Evolutionary conservation across 75 land plant genomes (phyloP).

Genomic region (Pseudotsuga menziesii): DNA sequence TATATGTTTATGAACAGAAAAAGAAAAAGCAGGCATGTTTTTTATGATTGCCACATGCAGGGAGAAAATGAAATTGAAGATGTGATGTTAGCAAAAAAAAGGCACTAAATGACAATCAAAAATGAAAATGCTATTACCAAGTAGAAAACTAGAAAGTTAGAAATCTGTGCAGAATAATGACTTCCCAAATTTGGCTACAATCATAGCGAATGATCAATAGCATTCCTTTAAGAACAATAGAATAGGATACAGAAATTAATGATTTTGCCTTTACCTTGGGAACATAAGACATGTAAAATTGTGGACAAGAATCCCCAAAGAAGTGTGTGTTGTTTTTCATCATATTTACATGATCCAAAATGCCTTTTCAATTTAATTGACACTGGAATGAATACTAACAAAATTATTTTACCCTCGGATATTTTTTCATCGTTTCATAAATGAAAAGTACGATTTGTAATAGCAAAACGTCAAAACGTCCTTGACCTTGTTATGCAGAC

Average conservation of each 20-base stretch:
- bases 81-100: background rate
- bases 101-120: background rate
- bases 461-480: too few relatives aligned
- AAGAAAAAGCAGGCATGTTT: background rate
- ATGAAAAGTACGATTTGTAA: background rate
- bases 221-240: background rate
- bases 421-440: background rate
- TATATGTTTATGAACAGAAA: background rate
- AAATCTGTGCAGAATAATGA: background rate
- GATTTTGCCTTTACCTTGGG: background rate
- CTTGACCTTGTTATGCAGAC: too few relatives aligned
- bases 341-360: background rate
- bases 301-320: background rate
- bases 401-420: background rate
- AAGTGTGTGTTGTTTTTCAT: background rate
- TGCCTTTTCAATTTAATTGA: background rate
- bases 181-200: background rate
- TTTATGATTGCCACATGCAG: background rate
- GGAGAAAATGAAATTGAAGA: background rate
- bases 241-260: background rate
- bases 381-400: background rate
- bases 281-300: background rate
- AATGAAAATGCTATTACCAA: background rate
- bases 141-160: background rate
- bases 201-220: background rate